These are phyloP conservation scores for Avena atlantica DNA, from an alignment of 176 grass and related monocot genomes.

Conservation along the genomic window DNA sequence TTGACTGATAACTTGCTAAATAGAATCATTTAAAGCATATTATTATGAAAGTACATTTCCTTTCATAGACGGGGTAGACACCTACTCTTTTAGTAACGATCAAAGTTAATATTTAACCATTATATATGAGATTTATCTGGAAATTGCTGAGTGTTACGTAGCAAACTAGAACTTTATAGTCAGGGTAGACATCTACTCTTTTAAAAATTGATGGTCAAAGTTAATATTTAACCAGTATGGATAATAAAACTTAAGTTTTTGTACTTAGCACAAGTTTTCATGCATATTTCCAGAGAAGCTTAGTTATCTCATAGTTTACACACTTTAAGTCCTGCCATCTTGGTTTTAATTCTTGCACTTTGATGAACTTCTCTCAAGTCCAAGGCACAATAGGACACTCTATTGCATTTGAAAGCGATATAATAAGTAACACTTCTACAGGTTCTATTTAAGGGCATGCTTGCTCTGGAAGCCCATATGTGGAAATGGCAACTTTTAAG, in stretches of 20 bases:
- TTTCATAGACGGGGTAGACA: not conserved
- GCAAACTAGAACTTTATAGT: not conserved
- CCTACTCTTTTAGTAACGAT: not conserved
- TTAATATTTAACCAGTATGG: not conserved
- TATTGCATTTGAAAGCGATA: not conserved
- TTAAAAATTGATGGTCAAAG: not conserved
- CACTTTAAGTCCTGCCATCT: not conserved
- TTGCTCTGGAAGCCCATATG: slow-evolving; percentile 6
- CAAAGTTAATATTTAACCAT: not conserved
- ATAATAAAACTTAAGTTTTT: not conserved
- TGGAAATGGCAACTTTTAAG: not conserved
- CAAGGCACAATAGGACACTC: not conserved
- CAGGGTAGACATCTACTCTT: not conserved
- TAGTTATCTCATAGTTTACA: slow-evolving; percentile 22
- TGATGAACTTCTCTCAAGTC: not conserved
- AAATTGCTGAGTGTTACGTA: slow-evolving; percentile 4
- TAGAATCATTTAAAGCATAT: not conserved
- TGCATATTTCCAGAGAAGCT: slow-evolving; percentile 5
- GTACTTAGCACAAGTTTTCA: not conserved
- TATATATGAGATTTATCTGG: not conserved
- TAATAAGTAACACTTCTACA: not conserved
- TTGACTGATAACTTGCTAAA: not conserved
- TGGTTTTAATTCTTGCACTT: not conserved
- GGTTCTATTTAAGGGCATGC: not conserved
- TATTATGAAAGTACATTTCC: not conserved